Percentiles rank a stretch among this genome's conserved stretches.
Evolutionary conservation across 148 eudicot species (phyloP).

Genomic region (Hydrangea macrophylla): DNA sequence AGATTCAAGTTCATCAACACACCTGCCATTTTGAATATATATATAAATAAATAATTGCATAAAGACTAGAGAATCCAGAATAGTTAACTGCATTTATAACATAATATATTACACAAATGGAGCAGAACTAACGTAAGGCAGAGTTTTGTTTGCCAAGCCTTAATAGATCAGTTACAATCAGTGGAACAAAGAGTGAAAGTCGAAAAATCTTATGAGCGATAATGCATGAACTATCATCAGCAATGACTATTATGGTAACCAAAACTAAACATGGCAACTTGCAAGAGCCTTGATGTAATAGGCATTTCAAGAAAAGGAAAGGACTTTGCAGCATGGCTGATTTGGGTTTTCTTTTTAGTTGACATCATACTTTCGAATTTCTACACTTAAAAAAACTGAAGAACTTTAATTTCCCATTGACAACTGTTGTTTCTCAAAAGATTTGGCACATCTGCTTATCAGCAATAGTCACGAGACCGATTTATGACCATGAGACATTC

Average conservation of each 20-base stretch:
- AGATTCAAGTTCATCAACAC: constrained; percentile 95
- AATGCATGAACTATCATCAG: neutral
- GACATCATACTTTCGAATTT: no score
- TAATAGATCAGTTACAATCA: no score
- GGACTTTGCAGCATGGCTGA: neutral
- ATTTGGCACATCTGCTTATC: no score
- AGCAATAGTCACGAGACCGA: no score
- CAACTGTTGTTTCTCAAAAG: no score
- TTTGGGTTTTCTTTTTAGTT: neutral
- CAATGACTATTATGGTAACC: neutral
- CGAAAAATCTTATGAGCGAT: neutral
- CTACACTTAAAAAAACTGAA: no score
- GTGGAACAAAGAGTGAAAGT: no score
- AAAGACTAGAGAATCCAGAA: neutral
- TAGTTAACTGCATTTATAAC: neutral
- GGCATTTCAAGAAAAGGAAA: neutral
- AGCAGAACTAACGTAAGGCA: neutral
- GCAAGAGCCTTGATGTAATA: neutral
- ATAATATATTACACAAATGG: neutral
- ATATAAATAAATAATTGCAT: neutral
- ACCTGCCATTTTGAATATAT: constrained; percentile 41
- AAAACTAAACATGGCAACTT: neutral
- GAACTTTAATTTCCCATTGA: no score
- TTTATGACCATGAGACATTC: no score
- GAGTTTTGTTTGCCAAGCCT: no score